Evolutionary conservation across 768 basidiomycete species (phyloP), one percentile per base, ranked within the genome.

Genomic region (Cystofilobasidium bisporidii): DNA sequence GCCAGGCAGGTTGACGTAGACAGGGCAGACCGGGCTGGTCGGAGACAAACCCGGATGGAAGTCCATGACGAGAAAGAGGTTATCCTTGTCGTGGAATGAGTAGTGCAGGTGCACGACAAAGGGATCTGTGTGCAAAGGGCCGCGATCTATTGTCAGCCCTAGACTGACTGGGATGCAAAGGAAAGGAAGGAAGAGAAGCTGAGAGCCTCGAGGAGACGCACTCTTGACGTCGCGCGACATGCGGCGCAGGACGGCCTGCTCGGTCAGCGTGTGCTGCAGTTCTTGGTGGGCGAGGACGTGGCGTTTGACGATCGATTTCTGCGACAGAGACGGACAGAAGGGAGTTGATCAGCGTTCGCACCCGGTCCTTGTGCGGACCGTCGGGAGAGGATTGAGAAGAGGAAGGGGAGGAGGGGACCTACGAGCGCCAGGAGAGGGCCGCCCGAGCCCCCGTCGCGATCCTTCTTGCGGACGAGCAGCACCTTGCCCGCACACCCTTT

Each of bases 401-500:
- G 58, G 20, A 32, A 26, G 28, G 24, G 10, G 28, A 22, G 56
- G 26, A 22, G 10, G 36, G 20, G 56, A 45, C 48, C 12, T 38
- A 41, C 40, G 38, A 61, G 57, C 15, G 18, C 20, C 3, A 11
- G 18, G n/a, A 56, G 53, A 4, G 26, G 53, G 10, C 53, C 47
- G n/a, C 47, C 47, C 8, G n/a, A n/a, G 14, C 33, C 17, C 20
- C 20, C 30, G 18, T 56, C 10, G 4, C 24, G 55, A 1, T 30
- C 28, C 12, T 41, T 17, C 43, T 12, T 5, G 17, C 53, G 28
- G n/a, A 36, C 59, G 24, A 22, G 36, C 67, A 77, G 71, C 33
- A 97, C 94, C 77, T 97, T 96, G 58, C 94, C 96, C 5, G 96
- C 94, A 74, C 93, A 97, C 1, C 96, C 96, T 78, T 92, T 96